Evolutionary conservation across 306 rosid species (phyloP), one percentile per base, ranked within the genome.

Genomic region (Fragaria iinumae): DNA sequence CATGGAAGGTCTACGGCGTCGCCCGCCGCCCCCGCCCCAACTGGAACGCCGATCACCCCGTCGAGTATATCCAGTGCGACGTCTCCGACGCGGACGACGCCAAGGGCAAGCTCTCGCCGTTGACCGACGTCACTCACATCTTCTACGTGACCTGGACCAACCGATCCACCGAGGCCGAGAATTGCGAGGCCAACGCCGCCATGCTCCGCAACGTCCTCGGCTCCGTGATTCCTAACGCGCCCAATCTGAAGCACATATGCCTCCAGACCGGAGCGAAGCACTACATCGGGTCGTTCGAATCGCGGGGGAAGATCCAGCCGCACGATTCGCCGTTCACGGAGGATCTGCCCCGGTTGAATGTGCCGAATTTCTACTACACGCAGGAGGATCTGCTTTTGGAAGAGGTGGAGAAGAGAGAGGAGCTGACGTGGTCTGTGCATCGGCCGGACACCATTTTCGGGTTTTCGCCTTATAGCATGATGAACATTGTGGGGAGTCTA

Each of bases 1-100:
- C 88, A 49, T 91, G 97, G 97, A 89, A 91, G 39, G 91, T 91
- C 72, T 91, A 91, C 76, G 93, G 97, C 47, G 91, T 91, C 1
- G 94, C 91, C 1, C 93, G 97, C 29, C 85, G 97, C 2, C 89
- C 93, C 8, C 88, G 91, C 0, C 95, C 97, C 8, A 27, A 38
- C 36, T 91, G 97, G 95, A 89, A 86, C 82, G 86, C 79, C 53
- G 97, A 89, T 4, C 91, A 88, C 75, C 91, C 90, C 1, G 45
- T 89, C 67, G 89, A 91, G 45, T 89, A 88, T 53, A 78, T 89
- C 78, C 95, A 87, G 80, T 91, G 94, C 85, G 97, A 91, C 29
- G 8, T 91, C 87, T 68, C 90, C 71, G 89, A 89, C 59, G 69
- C 86, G 14, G 41, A 75, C 20, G 93, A 91, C 27, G 71, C 89